Evolutionary conservation across 129 eudicot genomes (phyloP).

Genomic region (Heracleum sosnowskyi): DNA sequence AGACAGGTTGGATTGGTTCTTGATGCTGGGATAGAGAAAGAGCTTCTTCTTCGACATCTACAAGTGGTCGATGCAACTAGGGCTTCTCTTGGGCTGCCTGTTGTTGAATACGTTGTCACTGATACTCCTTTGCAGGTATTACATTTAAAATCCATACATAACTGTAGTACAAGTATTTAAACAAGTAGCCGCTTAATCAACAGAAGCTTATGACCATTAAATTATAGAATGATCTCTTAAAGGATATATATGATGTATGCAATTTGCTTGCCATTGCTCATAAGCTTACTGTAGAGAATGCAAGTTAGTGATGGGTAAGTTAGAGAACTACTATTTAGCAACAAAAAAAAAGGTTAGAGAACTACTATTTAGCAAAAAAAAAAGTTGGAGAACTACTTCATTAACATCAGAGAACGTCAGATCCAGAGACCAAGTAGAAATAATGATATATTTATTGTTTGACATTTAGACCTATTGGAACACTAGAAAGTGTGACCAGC

Average conservation of each 20-base stretch:
- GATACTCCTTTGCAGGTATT: slow-evolving; percentile 68
- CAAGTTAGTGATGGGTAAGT: not conserved
- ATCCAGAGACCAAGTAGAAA: not conserved
- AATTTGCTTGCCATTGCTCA: not conserved
- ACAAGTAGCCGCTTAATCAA: not conserved
- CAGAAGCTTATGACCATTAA: not conserved
- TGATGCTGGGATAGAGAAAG: slow-evolving; percentile 90
- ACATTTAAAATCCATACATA: not conserved
- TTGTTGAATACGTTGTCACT: slow-evolving; percentile 70
- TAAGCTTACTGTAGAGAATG: not conserved
- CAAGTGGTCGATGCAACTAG: slow-evolving; percentile 94
- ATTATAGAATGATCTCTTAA: not conserved
- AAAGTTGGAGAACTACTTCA: not conserved
- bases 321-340: not conserved
- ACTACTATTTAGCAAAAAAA: no score
- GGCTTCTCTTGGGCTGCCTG: slow-evolving; percentile 96
- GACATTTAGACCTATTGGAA: not conserved
- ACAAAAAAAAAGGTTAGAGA: no score
- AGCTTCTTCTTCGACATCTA: slow-evolving; percentile 70
- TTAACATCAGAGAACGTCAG: not conserved
- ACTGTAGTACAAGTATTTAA: not conserved
- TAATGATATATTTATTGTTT: not conserved
- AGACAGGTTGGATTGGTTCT: slow-evolving; percentile 88
- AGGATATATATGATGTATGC: not conserved
- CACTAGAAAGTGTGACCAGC: not conserved